A percentile compares a stretch with the other conserved stretches of the same genome.
Evolutionary conservation across 108 stramenopile genomes (phyloP).

Genomic region (Fragilariopsis cylindrus): DNA sequence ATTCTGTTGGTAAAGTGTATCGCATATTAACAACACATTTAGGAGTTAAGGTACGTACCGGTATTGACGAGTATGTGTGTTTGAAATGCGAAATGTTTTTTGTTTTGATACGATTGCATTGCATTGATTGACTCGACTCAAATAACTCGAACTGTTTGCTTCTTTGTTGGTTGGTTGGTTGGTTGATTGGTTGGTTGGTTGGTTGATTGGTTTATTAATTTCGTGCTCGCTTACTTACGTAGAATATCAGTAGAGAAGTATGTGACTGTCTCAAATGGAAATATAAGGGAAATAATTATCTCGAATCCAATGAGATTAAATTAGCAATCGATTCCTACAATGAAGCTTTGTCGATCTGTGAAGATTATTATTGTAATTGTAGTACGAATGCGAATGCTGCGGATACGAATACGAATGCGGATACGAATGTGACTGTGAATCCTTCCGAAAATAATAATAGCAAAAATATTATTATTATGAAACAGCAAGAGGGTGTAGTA

Average conservation of each 20-base stretch:
- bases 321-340: conserved; percentile 70
- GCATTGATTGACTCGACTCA: background rate
- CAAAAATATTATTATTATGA: conserved; percentile 1
- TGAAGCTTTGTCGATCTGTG: conserved; percentile 49
- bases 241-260: conserved; percentile 48
- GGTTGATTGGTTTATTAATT: background rate
- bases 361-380: background rate
- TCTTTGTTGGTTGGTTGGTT: background rate
- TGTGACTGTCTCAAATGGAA: conserved; percentile 78
- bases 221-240: background rate
- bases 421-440: background rate
- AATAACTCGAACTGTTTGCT: background rate
- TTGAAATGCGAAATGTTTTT: background rate
- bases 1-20: conserved; percentile 84
- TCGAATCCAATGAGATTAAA: conserved; percentile 56
- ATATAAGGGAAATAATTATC: conserved; percentile 70
- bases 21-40: conserved; percentile 78
- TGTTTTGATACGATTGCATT: background rate
- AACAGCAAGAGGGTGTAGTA: conserved; percentile 53
- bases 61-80: background rate
- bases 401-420: background rate
- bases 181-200: background rate
- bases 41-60: conserved; percentile 48
- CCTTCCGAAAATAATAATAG: background rate
- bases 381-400: background rate